Evolutionary conservation across 331 rosid genomes (phyloP).

Genomic region (Quercus tomentella): DNA sequence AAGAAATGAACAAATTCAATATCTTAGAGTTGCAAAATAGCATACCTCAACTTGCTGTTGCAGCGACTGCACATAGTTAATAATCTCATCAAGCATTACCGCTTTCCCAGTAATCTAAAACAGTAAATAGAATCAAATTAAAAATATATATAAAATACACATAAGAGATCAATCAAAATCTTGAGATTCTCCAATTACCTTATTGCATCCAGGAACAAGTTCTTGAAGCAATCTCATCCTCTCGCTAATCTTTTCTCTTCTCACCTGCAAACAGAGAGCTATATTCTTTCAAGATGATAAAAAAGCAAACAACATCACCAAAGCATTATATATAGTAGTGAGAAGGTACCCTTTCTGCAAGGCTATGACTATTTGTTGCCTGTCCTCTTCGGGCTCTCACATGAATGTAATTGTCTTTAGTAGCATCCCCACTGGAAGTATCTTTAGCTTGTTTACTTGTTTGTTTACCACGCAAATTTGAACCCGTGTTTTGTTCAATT

Average conservation of each 20-base stretch:
- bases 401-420: conserved; percentile 86
- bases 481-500: conserved; percentile 46
- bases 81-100: conserved; percentile 95
- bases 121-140: conserved; percentile 18
- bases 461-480: conserved; percentile 60
- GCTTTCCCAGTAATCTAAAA: conserved; percentile 91
- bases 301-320: background rate
- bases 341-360: conserved; percentile 85
- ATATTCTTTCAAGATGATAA: background rate
- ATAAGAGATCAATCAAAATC: conserved; percentile 13
- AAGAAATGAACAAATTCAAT: background rate
- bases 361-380: conserved; percentile 98
- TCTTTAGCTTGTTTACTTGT: conserved; percentile 67
- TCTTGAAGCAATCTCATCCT: conserved; percentile 98
- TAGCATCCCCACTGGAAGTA: conserved; percentile 65
- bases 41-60: conserved; percentile 94
- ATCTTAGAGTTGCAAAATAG: background rate
- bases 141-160: background rate
- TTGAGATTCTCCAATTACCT: conserved; percentile 44
- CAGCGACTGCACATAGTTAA: conserved; percentile 92
- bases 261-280: conserved; percentile 49
- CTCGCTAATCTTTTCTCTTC: conserved; percentile 98
- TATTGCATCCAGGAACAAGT: conserved; percentile 99
- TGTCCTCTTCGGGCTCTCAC: conserved; percentile 99
- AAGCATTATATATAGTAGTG: conserved; percentile 9